phyloP scores from a whole-genome alignment of 768 basidiomycete genomes.

The Pisolithus tinctorius region DNA sequence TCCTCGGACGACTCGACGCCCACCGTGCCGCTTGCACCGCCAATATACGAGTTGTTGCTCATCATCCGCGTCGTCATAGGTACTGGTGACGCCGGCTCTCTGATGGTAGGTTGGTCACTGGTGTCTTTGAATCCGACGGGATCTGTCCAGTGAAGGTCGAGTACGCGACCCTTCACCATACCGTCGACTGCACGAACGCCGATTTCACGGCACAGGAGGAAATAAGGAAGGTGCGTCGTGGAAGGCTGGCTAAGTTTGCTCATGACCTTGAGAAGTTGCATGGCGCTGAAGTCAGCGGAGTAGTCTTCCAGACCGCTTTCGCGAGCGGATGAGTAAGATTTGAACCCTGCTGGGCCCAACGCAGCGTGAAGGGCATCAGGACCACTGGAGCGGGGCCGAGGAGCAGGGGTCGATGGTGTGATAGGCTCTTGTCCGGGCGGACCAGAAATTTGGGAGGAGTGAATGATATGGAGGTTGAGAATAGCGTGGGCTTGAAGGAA shows the following conservation, averaged over 20 bases:
- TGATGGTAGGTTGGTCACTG: slow-evolving; percentile 12
- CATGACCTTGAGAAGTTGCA: slow-evolving; percentile 79
- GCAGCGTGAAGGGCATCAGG: slow-evolving; percentile 51
- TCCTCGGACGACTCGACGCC: slow-evolving; percentile 35
- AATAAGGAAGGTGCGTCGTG: slow-evolving; percentile 66
- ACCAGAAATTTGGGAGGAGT: slow-evolving; percentile 58
- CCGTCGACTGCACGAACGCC: slow-evolving; percentile 80
- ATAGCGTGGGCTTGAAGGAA: slow-evolving; percentile 82
- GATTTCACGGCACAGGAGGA: slow-evolving; percentile 75
- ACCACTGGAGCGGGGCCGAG: slow-evolving; percentile 29
- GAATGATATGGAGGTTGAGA: slow-evolving; percentile 82
- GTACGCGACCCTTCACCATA: slow-evolving; percentile 71
- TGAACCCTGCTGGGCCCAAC: slow-evolving; percentile 57
- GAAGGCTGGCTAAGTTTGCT: slow-evolving; percentile 62
- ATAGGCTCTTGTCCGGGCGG: slow-evolving; percentile 26
- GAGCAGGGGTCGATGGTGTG: slow-evolving; percentile 26
- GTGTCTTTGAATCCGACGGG: slow-evolving; percentile 45
- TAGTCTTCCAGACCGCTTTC: slow-evolving; percentile 35
- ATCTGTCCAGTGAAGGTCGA: slow-evolving; percentile 75
- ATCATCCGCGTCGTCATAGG: slow-evolving; percentile 23
- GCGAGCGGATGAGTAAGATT: slow-evolving; percentile 32
- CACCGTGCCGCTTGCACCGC: slow-evolving; percentile 35
- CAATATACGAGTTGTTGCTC: slow-evolving; percentile 22
- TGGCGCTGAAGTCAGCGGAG: slow-evolving; percentile 64
- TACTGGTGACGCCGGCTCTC: slow-evolving; percentile 19